Conservation (phyloP, 345 rosid species). For the Capsella bursapastoris region DNA sequence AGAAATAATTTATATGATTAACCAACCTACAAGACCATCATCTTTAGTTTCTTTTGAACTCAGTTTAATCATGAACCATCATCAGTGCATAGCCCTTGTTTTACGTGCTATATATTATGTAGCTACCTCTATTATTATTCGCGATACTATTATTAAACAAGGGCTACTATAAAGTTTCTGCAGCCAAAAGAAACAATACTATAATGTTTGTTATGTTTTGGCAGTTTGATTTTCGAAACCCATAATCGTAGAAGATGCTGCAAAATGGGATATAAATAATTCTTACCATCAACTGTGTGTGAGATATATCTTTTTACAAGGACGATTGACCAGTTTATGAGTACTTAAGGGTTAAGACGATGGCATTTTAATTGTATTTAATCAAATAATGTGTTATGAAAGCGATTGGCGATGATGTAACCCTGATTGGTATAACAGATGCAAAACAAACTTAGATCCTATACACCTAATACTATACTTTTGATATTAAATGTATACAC, state of each 20-base stretch:
- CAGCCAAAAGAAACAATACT: neutral
- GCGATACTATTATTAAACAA: too few relatives aligned
- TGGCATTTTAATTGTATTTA: neutral
- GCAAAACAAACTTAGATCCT: conserved; percentile 32
- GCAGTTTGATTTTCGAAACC: neutral
- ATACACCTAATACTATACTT: conserved; percentile 32
- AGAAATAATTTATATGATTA: conserved; percentile 24
- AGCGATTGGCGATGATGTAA: conserved; percentile 31
- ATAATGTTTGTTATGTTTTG: neutral
- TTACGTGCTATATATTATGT: neutral
- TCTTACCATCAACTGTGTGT: conserved; percentile 10
- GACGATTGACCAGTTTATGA: conserved; percentile 31
- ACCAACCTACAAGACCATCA: conserved; percentile 28
- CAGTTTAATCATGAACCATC: conserved; percentile 30
- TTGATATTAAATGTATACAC: conserved; percentile 1
- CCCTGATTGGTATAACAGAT: conserved; percentile 34
- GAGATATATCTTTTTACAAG: neutral
- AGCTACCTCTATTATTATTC: conserved; percentile 14
- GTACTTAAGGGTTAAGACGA: neutral
- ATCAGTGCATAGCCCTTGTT: conserved; percentile 15
- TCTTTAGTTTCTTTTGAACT: conserved; percentile 36
- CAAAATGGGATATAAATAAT: too few relatives aligned
- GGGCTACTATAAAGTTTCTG: too few relatives aligned
- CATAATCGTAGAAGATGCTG: neutral
- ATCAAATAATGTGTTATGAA: conserved; percentile 18